These are phyloP conservation scores for Gentiana dahurica DNA, from an alignment of 257 asterid species.

Conservation along the genomic window DNA sequence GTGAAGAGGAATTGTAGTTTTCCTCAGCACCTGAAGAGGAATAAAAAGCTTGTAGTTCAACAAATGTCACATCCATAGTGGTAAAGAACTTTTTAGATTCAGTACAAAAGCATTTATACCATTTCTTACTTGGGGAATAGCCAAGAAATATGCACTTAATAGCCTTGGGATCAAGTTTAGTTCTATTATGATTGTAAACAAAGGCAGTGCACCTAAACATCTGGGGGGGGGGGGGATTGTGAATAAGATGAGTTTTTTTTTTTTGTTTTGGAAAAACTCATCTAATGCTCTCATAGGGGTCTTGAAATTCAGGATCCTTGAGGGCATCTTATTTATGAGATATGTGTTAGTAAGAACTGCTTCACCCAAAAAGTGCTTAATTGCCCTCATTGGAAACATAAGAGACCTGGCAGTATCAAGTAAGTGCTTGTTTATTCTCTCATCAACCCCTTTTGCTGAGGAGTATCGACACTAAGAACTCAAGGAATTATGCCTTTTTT, in stretches of 20 bases:
- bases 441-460: neutral
- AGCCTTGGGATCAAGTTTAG: neutral
- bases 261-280: too few species aligned
- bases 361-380: neutral
- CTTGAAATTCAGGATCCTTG: neutral
- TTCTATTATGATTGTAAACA: neutral
- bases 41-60: conserved; percentile 5
- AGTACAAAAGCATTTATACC: neutral
- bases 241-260: too few species aligned
- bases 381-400: neutral
- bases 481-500: too few species aligned
- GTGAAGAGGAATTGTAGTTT: too few species aligned
- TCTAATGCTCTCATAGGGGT: neutral
- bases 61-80: neutral
- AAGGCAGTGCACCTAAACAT: neutral
- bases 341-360: neutral
- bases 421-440: too few species aligned
- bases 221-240: too few species aligned
- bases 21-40: too few species aligned
- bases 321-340: neutral
- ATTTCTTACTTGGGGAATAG: neutral
- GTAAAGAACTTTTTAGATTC: neutral
- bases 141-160: neutral
- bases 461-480: too few species aligned
- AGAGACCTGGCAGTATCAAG: too few species aligned